A percentile compares a stretch with the other conserved stretches of the same genome.
Conservation (phyloP, 2,329 filamentous ascomycete species). For the Tolypocladium pustulatum region DNA sequence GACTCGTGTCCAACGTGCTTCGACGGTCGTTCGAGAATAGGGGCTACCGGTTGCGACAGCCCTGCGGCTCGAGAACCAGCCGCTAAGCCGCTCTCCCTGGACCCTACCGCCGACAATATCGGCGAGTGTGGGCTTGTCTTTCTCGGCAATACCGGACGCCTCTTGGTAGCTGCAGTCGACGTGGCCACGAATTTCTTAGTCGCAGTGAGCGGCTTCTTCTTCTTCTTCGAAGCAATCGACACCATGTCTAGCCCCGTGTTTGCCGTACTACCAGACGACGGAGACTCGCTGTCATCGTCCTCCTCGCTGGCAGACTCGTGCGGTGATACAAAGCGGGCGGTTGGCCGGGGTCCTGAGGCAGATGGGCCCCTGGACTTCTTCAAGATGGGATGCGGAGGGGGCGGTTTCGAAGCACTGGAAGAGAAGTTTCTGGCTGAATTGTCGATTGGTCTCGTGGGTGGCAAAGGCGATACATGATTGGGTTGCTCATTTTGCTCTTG, state of each 20-base stretch:
- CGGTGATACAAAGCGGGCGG: slow-evolving; percentile 49
- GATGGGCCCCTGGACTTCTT: slow-evolving; percentile 48
- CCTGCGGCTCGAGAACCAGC: slow-evolving; percentile 12
- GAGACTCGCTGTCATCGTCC: slow-evolving; percentile 19
- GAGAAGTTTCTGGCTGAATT: slow-evolving; percentile 18
- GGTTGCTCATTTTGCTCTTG: slow-evolving; percentile 5
- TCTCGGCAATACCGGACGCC: slow-evolving; percentile 33
- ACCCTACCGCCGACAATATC: slow-evolving; percentile 19
- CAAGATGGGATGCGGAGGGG: slow-evolving; percentile 45
- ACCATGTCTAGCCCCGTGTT: slow-evolving; percentile 19
- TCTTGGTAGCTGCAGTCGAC: slow-evolving; percentile 27
- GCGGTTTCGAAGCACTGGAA: slow-evolving; percentile 31
- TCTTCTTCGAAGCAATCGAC: slow-evolving; percentile 10
- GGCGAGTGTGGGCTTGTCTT: slow-evolving; percentile 38
- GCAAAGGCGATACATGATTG: slow-evolving; percentile 6
- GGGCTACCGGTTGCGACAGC: slow-evolving; percentile 13
- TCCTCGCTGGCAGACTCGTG: slow-evolving; percentile 35
- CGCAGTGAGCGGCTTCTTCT: slow-evolving; percentile 14
- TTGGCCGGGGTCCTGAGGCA: slow-evolving; percentile 42
- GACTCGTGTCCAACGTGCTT: slow-evolving; percentile 1
- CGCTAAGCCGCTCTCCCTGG: slow-evolving; percentile 19
- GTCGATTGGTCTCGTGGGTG: slow-evolving; percentile 9
- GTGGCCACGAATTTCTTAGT: slow-evolving; percentile 33
- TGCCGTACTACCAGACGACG: slow-evolving; percentile 30
- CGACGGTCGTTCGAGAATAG: slow-evolving; percentile 15